Conservation (phyloP, 1,284 basidiomycete species). For the Ustilago sp. region DNA sequence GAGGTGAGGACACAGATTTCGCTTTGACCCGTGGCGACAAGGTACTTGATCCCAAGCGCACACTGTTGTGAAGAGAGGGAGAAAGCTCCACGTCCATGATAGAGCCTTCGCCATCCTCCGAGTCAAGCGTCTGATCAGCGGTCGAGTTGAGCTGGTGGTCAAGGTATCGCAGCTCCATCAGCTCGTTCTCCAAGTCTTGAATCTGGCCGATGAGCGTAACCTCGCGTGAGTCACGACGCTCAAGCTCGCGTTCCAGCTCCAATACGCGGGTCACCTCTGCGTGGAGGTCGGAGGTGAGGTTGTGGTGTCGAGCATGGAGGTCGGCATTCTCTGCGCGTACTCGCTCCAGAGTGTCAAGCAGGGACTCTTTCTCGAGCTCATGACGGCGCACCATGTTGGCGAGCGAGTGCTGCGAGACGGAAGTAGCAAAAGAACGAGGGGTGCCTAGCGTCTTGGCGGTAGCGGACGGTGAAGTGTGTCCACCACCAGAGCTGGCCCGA, state of each 20-base stretch:
- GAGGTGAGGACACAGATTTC: conserved; percentile 3
- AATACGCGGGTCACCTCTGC: conserved; percentile 60
- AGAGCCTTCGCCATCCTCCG: conserved; percentile 43
- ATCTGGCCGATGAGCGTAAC: conserved; percentile 41
- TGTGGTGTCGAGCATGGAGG: conserved; percentile 42
- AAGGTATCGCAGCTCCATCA: conserved; percentile 41
- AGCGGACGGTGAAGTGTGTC: conserved; percentile 58
- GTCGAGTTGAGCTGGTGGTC: conserved; percentile 40
- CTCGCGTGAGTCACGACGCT: conserved; percentile 48
- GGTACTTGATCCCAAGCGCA: conserved; percentile 6
- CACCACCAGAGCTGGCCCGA: conserved; percentile 49
- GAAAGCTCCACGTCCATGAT: conserved; percentile 46
- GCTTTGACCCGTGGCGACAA: conserved; percentile 21
- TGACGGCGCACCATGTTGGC: conserved; percentile 55
- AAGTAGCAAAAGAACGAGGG: conserved; percentile 50
- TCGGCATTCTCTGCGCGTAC: conserved; percentile 45
- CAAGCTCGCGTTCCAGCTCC: conserved; percentile 57
- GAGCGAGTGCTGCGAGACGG: conserved; percentile 45
- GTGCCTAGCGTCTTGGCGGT: conserved; percentile 61
- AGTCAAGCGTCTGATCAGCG: conserved; percentile 38
- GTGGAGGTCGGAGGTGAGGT: conserved; percentile 54
- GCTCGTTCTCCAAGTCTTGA: conserved; percentile 44
- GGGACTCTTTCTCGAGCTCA: conserved; percentile 58
- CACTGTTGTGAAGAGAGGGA: conserved; percentile 13
- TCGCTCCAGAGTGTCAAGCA: conserved; percentile 57